Conservation (phyloP, 2,329 filamentous ascomycete species). For the Exophiala bonariae region DNA sequence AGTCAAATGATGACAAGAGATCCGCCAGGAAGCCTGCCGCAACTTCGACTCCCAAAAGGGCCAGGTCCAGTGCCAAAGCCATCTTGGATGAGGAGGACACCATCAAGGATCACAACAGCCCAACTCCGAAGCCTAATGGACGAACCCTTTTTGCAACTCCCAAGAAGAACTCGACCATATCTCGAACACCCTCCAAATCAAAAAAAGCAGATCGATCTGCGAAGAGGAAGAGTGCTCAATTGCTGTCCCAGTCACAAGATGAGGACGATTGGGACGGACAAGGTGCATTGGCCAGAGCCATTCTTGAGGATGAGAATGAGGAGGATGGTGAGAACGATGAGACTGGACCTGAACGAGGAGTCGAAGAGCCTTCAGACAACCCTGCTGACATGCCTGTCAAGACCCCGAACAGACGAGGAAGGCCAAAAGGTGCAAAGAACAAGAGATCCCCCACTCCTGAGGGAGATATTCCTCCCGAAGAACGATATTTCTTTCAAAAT, state of each 20-base stretch:
- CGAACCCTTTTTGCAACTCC: conserved; percentile 43
- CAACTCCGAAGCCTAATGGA: conserved; percentile 30
- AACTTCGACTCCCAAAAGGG: conserved; percentile 11
- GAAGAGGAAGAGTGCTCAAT: conserved; percentile 77
- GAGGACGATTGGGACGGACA: conserved; percentile 64
- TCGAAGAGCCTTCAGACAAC: conserved; percentile 36
- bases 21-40: conserved; percentile 41
- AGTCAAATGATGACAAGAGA: conserved; percentile 19
- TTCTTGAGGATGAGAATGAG: conserved; percentile 53
- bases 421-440: conserved; percentile 57
- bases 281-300: conserved; percentile 67
- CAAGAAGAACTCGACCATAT: conserved; percentile 31
- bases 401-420: conserved; percentile 57
- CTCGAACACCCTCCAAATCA: conserved; percentile 61
- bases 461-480: conserved; percentile 78
- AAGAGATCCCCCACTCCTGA: conserved; percentile 77
- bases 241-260: conserved; percentile 74
- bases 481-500: conserved; percentile 92
- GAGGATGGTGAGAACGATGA: conserved; percentile 31
- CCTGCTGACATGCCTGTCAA: conserved; percentile 41
- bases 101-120: conserved; percentile 18
- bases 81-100: conserved; percentile 13
- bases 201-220: conserved; percentile 82
- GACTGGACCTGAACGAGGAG: conserved; percentile 31
- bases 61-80: conserved; percentile 11